phyloP scores from a whole-genome alignment of 495 filamentous ascomycete genomes.

The Aspergillus sparsus region DNA sequence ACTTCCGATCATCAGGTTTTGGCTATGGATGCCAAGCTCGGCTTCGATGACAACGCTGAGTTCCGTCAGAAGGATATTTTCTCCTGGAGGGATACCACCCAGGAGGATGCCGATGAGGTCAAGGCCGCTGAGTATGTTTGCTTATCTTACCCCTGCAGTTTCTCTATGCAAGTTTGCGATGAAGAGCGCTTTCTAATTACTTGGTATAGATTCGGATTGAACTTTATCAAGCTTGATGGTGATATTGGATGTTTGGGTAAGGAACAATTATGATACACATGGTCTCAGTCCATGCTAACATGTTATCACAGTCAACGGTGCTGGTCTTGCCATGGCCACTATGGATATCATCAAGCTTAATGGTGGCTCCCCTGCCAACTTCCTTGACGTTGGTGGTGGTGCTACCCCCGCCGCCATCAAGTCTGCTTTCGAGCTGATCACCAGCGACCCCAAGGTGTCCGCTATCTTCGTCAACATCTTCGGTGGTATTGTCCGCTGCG shows the following conservation, averaged over 20 bases:
- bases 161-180: background rate
- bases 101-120: conserved; percentile 97
- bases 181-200: conserved; percentile 22
- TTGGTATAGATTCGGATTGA: conserved; percentile 64
- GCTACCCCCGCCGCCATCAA: conserved; percentile 96
- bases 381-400: conserved; percentile 97
- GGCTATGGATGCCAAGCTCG: conserved; percentile 98
- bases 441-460: conserved; percentile 95
- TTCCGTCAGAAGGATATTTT: conserved; percentile 98
- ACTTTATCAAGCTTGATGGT: conserved; percentile 99
- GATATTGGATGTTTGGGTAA: conserved; percentile 91
- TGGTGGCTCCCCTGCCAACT: conserved; percentile 94
- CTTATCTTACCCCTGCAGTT: background rate
- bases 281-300: conserved; percentile 25
- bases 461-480: conserved; percentile 99
- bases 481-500: conserved; percentile 96
- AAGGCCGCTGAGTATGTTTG: conserved; percentile 76
- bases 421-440: conserved; percentile 97
- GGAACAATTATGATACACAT: conserved; percentile 1
- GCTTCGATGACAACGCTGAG: conserved; percentile 97
- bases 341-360: conserved; percentile 99
- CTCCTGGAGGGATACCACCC: conserved; percentile 85
- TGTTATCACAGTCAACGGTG: conserved; percentile 74
- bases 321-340: conserved; percentile 98
- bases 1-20: conserved; percentile 96